A percentile compares a stretch with the other conserved stretches of the same genome.
Evolutionary conservation across 257 asterid species (phyloP).

Genomic region (Anisodus acutangulus): DNA sequence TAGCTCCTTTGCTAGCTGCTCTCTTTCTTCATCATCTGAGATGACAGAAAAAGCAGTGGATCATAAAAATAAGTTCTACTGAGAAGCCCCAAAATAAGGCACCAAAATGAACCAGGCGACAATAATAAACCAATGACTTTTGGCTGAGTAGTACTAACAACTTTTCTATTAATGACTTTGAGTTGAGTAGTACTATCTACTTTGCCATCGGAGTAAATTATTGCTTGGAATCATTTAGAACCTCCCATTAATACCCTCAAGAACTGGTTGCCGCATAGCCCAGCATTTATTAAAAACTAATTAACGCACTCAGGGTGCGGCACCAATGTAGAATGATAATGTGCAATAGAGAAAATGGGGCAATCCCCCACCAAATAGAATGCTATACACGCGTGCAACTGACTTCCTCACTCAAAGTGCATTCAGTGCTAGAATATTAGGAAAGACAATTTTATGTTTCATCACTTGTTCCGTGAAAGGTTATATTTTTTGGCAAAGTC

Average conservation of each 20-base stretch:
- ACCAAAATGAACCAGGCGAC: not conserved
- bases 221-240: not conserved
- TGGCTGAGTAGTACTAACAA: not conserved
- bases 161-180: not conserved
- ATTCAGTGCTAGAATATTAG: not conserved
- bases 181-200: not conserved
- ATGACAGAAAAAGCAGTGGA: constrained; percentile 8
- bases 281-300: not conserved
- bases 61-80: not conserved
- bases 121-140: not conserved
- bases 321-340: not conserved
- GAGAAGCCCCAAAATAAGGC: not conserved
- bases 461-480: not conserved
- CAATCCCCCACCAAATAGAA: not conserved
- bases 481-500: not conserved
- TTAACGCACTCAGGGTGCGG: not conserved
- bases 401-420: not conserved
- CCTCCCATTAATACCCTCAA: not conserved
- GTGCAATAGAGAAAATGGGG: not conserved
- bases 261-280: not conserved
- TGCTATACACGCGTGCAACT: not conserved
- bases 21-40: constrained; percentile 83
- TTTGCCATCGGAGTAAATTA: not conserved
- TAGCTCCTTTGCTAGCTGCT: constrained; percentile 73
- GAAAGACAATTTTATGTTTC: not conserved